phyloP scores from a whole-genome alignment of 1,284 basidiomycete species.

The Naganishia cerealis region DNA sequence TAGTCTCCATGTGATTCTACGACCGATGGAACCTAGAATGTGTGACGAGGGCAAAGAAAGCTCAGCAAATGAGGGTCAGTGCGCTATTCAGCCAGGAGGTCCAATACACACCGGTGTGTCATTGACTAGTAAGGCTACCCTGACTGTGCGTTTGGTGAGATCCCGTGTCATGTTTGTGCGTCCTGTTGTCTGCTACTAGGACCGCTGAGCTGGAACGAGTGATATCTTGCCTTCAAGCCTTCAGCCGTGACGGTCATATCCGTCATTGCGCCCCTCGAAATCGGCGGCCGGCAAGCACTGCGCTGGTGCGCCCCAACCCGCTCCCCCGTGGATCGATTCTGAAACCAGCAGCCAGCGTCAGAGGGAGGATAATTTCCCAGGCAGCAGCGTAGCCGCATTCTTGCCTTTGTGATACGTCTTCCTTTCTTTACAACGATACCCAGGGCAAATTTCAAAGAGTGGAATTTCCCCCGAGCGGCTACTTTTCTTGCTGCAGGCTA shows the following conservation, averaged over 20 bases:
- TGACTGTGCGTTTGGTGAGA: slow-evolving; percentile 36
- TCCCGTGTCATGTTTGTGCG: background rate
- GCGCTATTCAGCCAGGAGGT: background rate
- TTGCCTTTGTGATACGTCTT: background rate
- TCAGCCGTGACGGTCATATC: no score
- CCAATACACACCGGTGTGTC: slow-evolving; percentile 50
- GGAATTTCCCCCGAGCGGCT: background rate
- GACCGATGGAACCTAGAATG: slow-evolving; percentile 45
- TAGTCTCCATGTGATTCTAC: slow-evolving; percentile 51
- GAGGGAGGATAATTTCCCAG: background rate
- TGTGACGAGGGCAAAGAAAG: slow-evolving; percentile 1
- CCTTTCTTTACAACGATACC: background rate
- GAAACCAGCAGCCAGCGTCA: background rate
- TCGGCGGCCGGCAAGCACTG: background rate
- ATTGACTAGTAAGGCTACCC: slow-evolving; percentile 51
- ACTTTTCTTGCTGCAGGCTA: no score
- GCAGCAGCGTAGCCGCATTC: background rate
- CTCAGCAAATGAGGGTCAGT: background rate
- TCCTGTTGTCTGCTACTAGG: no score
- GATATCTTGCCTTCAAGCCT: no score
- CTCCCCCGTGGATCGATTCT: background rate
- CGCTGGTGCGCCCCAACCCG: background rate
- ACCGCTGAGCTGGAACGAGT: background rate
- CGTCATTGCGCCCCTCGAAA: background rate
- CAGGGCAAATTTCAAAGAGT: background rate